phyloP scores from a whole-genome alignment of 169 alveolate species.

The Plasmodium blacklocki region DNA sequence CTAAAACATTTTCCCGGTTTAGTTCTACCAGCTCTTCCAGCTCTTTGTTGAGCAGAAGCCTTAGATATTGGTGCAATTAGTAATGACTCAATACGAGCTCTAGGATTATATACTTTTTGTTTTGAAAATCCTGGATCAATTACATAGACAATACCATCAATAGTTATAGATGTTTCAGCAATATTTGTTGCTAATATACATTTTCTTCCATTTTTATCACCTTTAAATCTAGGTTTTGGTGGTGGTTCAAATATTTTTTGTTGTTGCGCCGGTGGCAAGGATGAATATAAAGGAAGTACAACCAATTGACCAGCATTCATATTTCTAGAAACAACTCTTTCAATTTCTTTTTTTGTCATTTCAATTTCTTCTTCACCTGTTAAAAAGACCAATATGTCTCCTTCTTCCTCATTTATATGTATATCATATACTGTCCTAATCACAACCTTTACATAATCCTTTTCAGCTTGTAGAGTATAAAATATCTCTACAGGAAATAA shows the following conservation, averaged over 20 bases:
- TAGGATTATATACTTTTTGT: constrained; percentile 99
- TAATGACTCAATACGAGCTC: constrained; percentile 97
- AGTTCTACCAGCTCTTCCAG: constrained; percentile 99
- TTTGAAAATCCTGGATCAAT: constrained; percentile 99
- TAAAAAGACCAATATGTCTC: constrained; percentile 94
- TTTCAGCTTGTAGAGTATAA: constrained; percentile 95
- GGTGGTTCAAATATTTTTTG: constrained; percentile 97
- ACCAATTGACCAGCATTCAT: constrained; percentile 65
- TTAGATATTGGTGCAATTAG: constrained; percentile 97
- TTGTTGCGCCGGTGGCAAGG: constrained; percentile 97
- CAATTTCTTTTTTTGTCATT: constrained; percentile 81
- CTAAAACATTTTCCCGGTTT: constrained; percentile 99
- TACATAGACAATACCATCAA: constrained; percentile 99
- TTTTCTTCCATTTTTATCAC: constrained; percentile 94
- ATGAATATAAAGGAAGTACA: constrained; percentile 96
- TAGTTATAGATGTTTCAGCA: constrained; percentile 99
- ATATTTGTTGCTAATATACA: constrained; percentile 98
- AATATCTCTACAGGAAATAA: constrained; percentile 97
- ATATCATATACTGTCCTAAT: constrained; percentile 93
- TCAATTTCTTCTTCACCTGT: constrained; percentile 96
- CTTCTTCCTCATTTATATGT: constrained; percentile 94
- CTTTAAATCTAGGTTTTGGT: constrained; percentile 93
- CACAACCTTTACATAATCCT: constrained; percentile 95
- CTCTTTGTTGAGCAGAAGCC: constrained; percentile 99
- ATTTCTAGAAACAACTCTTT: constrained; percentile 44